Evolutionary conservation across 805 yeast genomes (phyloP).

Genomic region (Ogataea glucozyma): DNA sequence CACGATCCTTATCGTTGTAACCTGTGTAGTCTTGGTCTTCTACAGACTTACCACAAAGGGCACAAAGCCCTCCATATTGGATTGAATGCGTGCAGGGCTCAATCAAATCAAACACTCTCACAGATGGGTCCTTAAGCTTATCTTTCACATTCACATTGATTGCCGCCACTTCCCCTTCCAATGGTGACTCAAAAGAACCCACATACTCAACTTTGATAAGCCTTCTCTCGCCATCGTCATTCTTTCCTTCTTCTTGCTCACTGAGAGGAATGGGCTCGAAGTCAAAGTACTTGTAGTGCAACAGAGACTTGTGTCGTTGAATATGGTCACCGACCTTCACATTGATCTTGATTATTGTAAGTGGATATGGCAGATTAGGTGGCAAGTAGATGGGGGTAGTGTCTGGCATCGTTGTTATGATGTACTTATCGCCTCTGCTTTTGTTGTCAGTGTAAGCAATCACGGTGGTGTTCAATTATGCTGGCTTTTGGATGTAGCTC

Average conservation of each 20-base stretch:
- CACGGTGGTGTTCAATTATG: neutral
- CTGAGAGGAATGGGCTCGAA: slow-evolving; percentile 55
- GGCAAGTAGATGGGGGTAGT: slow-evolving; percentile 57
- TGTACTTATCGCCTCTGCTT: neutral
- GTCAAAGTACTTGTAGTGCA: slow-evolving; percentile 69
- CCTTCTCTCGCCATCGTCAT: slow-evolving; percentile 43
- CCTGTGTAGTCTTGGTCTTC: slow-evolving; percentile 76
- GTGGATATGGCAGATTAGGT: slow-evolving; percentile 65
- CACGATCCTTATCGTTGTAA: slow-evolving; percentile 65
- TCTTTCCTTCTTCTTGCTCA: slow-evolving; percentile 38
- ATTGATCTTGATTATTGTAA: slow-evolving; percentile 55
- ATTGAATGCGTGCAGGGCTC: slow-evolving; percentile 93
- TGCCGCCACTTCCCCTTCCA: slow-evolving; percentile 63
- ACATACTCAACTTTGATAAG: slow-evolving; percentile 60
- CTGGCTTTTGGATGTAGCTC: too few relatives aligned
- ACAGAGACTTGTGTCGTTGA: slow-evolving; percentile 51
- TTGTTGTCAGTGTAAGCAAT: neutral
- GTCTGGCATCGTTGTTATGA: slow-evolving; percentile 25
- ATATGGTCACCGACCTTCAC: slow-evolving; percentile 48
- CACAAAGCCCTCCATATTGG: slow-evolving; percentile 94
- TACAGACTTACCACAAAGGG: slow-evolving; percentile 82
- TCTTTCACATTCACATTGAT: slow-evolving; percentile 59
- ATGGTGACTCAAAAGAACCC: slow-evolving; percentile 81
- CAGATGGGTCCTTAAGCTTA: slow-evolving; percentile 50
- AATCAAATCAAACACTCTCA: slow-evolving; percentile 52